These are phyloP conservation scores for Colletotrichum australisinense DNA, from an alignment of 2,329 filamentous ascomycete genomes.

Conservation along the genomic window DNA sequence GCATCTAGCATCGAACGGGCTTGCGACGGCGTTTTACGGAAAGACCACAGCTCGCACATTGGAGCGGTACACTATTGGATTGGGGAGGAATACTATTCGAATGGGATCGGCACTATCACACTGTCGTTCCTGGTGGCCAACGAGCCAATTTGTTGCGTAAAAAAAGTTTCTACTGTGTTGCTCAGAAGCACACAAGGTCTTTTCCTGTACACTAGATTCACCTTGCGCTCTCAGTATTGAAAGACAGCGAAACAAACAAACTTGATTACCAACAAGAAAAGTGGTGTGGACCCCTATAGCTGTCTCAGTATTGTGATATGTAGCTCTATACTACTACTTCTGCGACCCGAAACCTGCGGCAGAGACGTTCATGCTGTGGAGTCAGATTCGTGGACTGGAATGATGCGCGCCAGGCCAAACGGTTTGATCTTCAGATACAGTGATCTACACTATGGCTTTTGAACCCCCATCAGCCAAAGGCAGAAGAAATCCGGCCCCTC, in stretches of 20 bases:
- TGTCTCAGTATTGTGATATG: not conserved
- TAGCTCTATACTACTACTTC: not conserved
- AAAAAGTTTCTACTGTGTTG: slow-evolving; percentile 13
- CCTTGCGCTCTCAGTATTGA: slow-evolving; percentile 5
- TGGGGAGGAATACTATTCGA: not conserved
- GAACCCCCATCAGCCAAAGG: not conserved
- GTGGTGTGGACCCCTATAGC: not conserved
- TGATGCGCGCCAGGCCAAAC: not conserved
- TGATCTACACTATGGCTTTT: not conserved
- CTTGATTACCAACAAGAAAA: slow-evolving; percentile 1
- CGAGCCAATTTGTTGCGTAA: slow-evolving; percentile 11
- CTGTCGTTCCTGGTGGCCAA: slow-evolving; percentile 19
- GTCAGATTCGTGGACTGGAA: not conserved
- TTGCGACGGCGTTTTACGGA: slow-evolving; percentile 30
- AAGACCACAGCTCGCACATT: slow-evolving; percentile 8
- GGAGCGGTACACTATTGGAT: not conserved
- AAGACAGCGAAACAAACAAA: slow-evolving; percentile 23
- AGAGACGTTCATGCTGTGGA: slow-evolving; percentile 11
- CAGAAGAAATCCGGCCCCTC: not conserved
- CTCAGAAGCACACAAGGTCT: not conserved
- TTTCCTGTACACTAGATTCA: slow-evolving; percentile 31
- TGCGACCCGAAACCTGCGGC: not conserved
- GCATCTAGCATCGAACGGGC: slow-evolving; percentile 26
- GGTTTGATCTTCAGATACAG: slow-evolving; percentile 27
- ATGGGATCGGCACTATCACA: not conserved